phyloP scores from a whole-genome alignment of 2,329 filamentous ascomycete genomes.

The Bipolaris sorokiniana region DNA sequence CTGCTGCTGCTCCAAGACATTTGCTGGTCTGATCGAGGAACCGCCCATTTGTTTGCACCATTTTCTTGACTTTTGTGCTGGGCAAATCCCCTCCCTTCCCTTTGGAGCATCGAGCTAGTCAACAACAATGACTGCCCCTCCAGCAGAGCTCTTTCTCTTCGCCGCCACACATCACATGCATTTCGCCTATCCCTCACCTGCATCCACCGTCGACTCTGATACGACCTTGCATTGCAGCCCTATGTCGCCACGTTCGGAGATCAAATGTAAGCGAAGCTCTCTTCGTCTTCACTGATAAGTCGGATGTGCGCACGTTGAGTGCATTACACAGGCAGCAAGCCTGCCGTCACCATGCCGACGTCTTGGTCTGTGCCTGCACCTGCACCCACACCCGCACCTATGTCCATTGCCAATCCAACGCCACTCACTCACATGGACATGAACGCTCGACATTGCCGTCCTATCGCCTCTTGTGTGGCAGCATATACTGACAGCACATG shows the following conservation, averaged over 20 bases:
- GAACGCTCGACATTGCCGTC: not conserved
- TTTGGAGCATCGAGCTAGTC: constrained; percentile 15
- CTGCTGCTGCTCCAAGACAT: constrained; percentile 1
- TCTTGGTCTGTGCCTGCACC: not conserved
- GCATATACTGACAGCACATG: constrained; percentile 9
- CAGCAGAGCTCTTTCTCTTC: constrained; percentile 32
- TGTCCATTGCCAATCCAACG: not conserved
- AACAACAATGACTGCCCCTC: constrained; percentile 33
- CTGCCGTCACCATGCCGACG: not conserved
- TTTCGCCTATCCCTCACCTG: constrained; percentile 30
- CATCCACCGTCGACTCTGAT: constrained; percentile 29
- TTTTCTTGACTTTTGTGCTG: constrained; percentile 6
- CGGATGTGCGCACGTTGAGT: constrained; percentile 1
- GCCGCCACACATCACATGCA: constrained; percentile 26
- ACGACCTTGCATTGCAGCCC: constrained; percentile 29
- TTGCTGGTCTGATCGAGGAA: constrained; percentile 12
- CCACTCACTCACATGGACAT: not conserved
- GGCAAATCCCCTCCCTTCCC: constrained; percentile 1
- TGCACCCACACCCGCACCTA: not conserved
- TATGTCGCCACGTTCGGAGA: constrained; percentile 31
- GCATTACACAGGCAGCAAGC: not conserved
- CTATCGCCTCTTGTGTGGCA: not conserved
- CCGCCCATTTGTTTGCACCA: constrained; percentile 11
- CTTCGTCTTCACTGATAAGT: constrained; percentile 13
- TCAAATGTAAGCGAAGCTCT: constrained; percentile 31